Percentiles rank a stretch among this genome's conserved stretches.
Evolutionary conservation across 2,329 filamentous ascomycete genomes (phyloP).

Genomic region (Calcarisporium arbuscula): DNA sequence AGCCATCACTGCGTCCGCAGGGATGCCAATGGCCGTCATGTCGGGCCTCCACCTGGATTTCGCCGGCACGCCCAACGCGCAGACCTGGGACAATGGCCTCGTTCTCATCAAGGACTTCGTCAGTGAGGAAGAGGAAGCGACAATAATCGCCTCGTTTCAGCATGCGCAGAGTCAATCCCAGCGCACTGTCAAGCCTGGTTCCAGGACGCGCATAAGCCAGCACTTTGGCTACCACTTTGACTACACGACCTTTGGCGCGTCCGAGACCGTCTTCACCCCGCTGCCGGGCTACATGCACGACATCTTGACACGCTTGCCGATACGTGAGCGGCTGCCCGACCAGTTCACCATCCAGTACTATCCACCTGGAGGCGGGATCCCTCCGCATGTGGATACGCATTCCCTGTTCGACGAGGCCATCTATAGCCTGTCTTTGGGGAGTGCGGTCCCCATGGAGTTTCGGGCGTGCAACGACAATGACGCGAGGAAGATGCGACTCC

Average conservation of each 20-base stretch:
- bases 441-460: slow-evolving; percentile 4
- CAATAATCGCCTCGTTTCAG: no score
- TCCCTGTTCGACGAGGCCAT: slow-evolving; percentile 6
- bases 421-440: slow-evolving; percentile 6
- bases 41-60: no score
- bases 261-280: slow-evolving; percentile 36
- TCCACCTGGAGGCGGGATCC: slow-evolving; percentile 52
- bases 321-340: slow-evolving; percentile 40
- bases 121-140: no score
- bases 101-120: no score
- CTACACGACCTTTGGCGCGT: slow-evolving; percentile 52
- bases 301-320: slow-evolving; percentile 41
- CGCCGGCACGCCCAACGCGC: no score
- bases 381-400: slow-evolving; percentile 56
- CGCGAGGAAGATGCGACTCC: slow-evolving; percentile 1
- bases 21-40: no score
- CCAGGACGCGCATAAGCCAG: no score
- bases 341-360: slow-evolving; percentile 57
- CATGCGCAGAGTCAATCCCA: no score
- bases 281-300: slow-evolving; percentile 37
- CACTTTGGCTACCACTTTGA: slow-evolving; percentile 53
- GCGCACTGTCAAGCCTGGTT: no score
- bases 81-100: no score
- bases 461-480: slow-evolving; percentile 2
- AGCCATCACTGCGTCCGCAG: no score